Evolutionary conservation across 768 basidiomycete genomes (phyloP).

Genomic region (Mycena venus): DNA sequence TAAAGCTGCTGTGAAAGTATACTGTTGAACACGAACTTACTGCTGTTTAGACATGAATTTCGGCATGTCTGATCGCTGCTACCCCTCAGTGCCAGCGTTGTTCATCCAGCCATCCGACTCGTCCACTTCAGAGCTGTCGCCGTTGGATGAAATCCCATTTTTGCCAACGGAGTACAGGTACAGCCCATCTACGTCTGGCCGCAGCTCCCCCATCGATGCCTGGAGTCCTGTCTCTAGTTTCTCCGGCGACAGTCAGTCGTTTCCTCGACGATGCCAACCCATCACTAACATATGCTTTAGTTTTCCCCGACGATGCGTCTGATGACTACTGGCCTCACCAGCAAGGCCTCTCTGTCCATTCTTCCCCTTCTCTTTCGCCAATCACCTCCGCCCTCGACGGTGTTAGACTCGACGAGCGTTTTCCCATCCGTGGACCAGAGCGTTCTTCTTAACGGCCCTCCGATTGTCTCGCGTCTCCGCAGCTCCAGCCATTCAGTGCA

Average conservation of each 20-base stretch:
- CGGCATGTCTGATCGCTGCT: conserved; percentile 4
- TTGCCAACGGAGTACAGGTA: conserved; percentile 18
- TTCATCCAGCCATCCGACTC: conserved; percentile 33
- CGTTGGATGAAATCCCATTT: conserved; percentile 18
- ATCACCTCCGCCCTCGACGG: conserved; percentile 27
- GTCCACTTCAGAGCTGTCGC: conserved; percentile 22
- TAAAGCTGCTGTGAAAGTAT: conserved; percentile 12
- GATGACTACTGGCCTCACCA: conserved; percentile 20
- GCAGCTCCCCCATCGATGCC: conserved; percentile 31
- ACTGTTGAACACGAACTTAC: neutral
- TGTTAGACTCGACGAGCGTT: conserved; percentile 22
- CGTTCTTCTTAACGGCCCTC: conserved; percentile 20
- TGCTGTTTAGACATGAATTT: conserved; percentile 15
- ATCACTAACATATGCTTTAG: neutral
- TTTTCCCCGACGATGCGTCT: conserved; percentile 24
- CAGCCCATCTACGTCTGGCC: conserved; percentile 28
- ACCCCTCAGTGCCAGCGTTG: conserved; percentile 14
- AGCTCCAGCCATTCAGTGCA: conserved; percentile 28
- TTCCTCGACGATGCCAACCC: neutral
- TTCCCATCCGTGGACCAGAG: conserved; percentile 6
- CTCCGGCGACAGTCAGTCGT: conserved; percentile 29
- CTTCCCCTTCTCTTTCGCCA: conserved; percentile 32
- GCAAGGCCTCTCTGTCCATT: conserved; percentile 13
- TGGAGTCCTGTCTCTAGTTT: conserved; percentile 31
- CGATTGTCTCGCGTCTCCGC: conserved; percentile 25